These are phyloP conservation scores for Oxyria digyna DNA, from an alignment of 148 eudicot genomes.

Conservation along the genomic window DNA sequence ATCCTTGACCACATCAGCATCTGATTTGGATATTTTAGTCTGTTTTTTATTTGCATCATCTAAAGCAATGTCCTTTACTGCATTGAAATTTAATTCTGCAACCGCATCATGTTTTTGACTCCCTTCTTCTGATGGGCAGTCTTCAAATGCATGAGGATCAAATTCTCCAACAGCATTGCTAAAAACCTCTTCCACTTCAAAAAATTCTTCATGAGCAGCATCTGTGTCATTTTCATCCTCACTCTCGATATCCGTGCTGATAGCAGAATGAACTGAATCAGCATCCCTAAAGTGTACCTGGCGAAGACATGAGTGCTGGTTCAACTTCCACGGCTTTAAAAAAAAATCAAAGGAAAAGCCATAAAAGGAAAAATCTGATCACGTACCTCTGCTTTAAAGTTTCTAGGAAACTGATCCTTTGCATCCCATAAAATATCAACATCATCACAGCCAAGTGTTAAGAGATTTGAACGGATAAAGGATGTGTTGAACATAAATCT, in stretches of 20 bases:
- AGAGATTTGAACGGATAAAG: slow-evolving; percentile 52
- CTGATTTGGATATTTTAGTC: slow-evolving; percentile 15
- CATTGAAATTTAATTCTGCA: slow-evolving; percentile 17
- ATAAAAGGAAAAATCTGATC: slow-evolving; percentile 1
- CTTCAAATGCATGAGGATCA: slow-evolving; percentile 42
- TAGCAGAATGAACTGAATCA: slow-evolving; percentile 38
- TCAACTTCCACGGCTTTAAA: slow-evolving; percentile 27
- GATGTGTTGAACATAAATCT: slow-evolving; percentile 75
- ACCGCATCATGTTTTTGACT: slow-evolving; percentile 22
- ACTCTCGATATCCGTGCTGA: slow-evolving; percentile 22
- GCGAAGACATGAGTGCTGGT: slow-evolving; percentile 31
- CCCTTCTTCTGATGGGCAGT: slow-evolving; percentile 36
- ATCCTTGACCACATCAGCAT: slow-evolving; percentile 28
- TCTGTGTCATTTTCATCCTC: slow-evolving; percentile 55
- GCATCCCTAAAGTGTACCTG: slow-evolving; percentile 84
- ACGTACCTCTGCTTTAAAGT: slow-evolving; percentile 67
- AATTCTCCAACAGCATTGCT: slow-evolving; percentile 47
- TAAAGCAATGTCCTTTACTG: slow-evolving; percentile 30
- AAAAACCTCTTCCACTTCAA: slow-evolving; percentile 88
- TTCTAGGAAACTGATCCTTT: slow-evolving; percentile 52
- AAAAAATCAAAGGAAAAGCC: slow-evolving; percentile 10
- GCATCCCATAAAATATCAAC: slow-evolving; percentile 70
- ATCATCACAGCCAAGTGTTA: slow-evolving; percentile 54
- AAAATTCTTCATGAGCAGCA: slow-evolving; percentile 67
- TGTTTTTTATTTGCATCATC: slow-evolving; percentile 19